phyloP scores from a whole-genome alignment of 352 stramenopile genomes.

The Phytopythium montanum region DNA sequence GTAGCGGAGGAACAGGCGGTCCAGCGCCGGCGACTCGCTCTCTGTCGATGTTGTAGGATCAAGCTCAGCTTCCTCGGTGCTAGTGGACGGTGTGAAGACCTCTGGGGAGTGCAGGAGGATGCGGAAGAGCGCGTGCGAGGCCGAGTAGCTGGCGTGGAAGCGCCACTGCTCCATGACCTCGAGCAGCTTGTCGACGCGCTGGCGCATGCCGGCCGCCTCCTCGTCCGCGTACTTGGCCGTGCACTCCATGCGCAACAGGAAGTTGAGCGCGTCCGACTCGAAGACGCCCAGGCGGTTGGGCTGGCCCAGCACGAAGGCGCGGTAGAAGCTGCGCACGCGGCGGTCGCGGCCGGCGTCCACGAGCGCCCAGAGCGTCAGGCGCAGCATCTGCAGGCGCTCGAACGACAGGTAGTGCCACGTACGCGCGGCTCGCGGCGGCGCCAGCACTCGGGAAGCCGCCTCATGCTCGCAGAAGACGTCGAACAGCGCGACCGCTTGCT shows the following conservation, averaged over 20 bases:
- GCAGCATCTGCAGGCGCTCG: slow-evolving; percentile 52
- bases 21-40: slow-evolving; percentile 13
- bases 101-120: slow-evolving; percentile 51
- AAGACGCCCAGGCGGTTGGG: slow-evolving; percentile 42
- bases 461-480: slow-evolving; percentile 36
- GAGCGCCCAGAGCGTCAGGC: slow-evolving; percentile 64
- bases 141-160: slow-evolving; percentile 57
- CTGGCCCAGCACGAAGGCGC: slow-evolving; percentile 32
- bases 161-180: slow-evolving; percentile 29
- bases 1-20: slow-evolving; percentile 38
- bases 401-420: slow-evolving; percentile 40
- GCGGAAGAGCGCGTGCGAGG: slow-evolving; percentile 52
- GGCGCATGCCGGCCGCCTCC: slow-evolving; percentile 20
- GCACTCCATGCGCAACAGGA: slow-evolving; percentile 61
- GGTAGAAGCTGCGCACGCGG: slow-evolving; percentile 38
- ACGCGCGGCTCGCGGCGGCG: slow-evolving; percentile 14
- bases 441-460: slow-evolving; percentile 16
- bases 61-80: neutral
- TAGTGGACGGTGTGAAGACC: slow-evolving; percentile 21
- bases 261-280: slow-evolving; percentile 65
- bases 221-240: slow-evolving; percentile 35
- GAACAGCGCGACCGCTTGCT: slow-evolving; percentile 33
- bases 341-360: slow-evolving; percentile 26
- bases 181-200: slow-evolving; percentile 46
- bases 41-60: slow-evolving; percentile 3